Base-by-base conservation (phyloP, 306 rosid genomes). In the Lagenaria siceraria region DNA sequence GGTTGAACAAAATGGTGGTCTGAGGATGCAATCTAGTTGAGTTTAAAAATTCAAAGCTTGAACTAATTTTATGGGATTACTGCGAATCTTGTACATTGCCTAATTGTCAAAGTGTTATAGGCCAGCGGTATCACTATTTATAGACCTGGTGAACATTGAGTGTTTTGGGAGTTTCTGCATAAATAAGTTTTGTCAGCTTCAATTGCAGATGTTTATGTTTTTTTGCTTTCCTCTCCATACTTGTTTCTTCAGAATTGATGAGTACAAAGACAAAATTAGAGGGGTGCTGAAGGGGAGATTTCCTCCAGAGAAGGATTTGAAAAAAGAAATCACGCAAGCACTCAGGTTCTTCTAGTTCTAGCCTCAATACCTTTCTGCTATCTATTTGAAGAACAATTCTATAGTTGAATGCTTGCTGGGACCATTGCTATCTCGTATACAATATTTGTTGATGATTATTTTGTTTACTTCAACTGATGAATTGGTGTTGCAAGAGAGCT, bases 291-390 rank as follows among this genome's bases (percentile, higher is more conserved):
- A 89, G 78, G 98, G 97, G 75, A 90, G 97, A 85, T 80, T 95
- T 76, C 98, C 98, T 84, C 78, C 77, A 12, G 98, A 92, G 77
- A 92, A 92, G 85, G 98, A 95, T 77, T 74, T 95, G 87, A 92
- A 88, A 83, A 89, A 75, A 80, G 98, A 95, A 87, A 82, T 95
- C 70, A 78, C 85, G 55, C 90, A 84, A 69, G 93, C 88, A 59
- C 38, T 83, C 85, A 90, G 97, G 98, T 94, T 83, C 59, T 86
- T 82, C 51, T 35, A 27, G 60, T 87, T 81, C 51, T 33, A 21
- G 59, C 42, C 77, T 76, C 58, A 42, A 56, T 74, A 21, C 22
- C 22, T 33, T 53, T 51, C 12, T 19, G 73, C 73, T 24, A n/a
- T 66, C 27, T 66, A 19, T 38, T 15, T 36, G 51, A 66, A 38